phyloP scores from a whole-genome alignment of 495 filamentous ascomycete genomes.

The Acidiella bohemica region DNA sequence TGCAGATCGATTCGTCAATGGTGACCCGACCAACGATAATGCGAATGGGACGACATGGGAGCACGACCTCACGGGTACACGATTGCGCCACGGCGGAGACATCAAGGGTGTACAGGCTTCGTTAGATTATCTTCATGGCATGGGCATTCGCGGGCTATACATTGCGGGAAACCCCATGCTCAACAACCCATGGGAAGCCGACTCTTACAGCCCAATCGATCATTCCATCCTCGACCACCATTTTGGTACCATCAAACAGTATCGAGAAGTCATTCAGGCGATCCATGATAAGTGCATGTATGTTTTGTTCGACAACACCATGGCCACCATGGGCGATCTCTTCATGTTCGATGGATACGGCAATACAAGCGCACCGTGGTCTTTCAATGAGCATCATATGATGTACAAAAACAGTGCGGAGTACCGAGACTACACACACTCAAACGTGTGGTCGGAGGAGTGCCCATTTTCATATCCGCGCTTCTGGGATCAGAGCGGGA shows the following conservation, averaged over 20 bases:
- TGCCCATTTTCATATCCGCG: slow-evolving; percentile 48
- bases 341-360: slow-evolving; percentile 36
- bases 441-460: slow-evolving; percentile 42
- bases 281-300: slow-evolving; percentile 61
- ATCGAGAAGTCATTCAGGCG: slow-evolving; percentile 50
- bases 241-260: slow-evolving; percentile 48
- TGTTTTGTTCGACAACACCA: slow-evolving; percentile 58
- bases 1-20: slow-evolving; percentile 58
- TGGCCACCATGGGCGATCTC: slow-evolving; percentile 41
- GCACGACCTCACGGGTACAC: slow-evolving; percentile 53
- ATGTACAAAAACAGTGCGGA: slow-evolving; percentile 30
- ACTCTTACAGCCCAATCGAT: slow-evolving; percentile 52
- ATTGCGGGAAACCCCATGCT: slow-evolving; percentile 55
- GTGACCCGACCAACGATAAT: slow-evolving; percentile 59
- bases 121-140: slow-evolving; percentile 60
- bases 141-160: slow-evolving; percentile 65
- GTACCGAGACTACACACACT: slow-evolving; percentile 47
- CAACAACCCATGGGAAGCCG: slow-evolving; percentile 58
- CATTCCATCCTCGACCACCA: slow-evolving; percentile 59
- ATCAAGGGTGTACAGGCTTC: slow-evolving; percentile 49
- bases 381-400: slow-evolving; percentile 32
- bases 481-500: slow-evolving; percentile 55
- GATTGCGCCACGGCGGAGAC: slow-evolving; percentile 65
- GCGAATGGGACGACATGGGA: slow-evolving; percentile 56
- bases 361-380: slow-evolving; percentile 34